Percentiles rank a stretch among this genome's conserved stretches.
phyloP scores from a whole-genome alignment of 345 rosid genomes.

The thale cress (Arabidopsis thaliana) region DNA sequence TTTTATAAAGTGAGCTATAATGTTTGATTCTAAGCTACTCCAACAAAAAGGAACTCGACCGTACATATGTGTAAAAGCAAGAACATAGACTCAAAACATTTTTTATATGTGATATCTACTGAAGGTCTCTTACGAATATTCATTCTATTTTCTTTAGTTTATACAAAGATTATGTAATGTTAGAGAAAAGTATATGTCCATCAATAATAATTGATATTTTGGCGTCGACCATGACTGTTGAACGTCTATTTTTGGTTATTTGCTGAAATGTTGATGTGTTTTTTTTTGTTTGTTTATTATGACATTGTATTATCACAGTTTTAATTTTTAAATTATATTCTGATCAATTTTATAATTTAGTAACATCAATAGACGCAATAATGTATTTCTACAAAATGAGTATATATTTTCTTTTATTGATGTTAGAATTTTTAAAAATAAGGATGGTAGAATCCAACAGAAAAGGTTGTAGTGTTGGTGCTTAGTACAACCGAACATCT shows the following conservation, averaged over 20 bases:
- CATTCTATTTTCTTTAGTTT: not conserved
- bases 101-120: not conserved
- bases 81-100: not conserved
- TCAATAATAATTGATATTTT: not conserved
- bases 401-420: too few species aligned
- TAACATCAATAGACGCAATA: not conserved
- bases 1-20: not conserved
- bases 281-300: not conserved
- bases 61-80: not conserved
- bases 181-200: not conserved
- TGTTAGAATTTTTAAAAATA: too few species aligned
- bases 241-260: not conserved
- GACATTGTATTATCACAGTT: not conserved
- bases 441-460: too few species aligned
- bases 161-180: not conserved
- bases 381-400: too few species aligned
- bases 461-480: too few species aligned
- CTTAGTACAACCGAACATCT: too few species aligned
- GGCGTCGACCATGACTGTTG: not conserved
- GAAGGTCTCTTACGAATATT: not conserved
- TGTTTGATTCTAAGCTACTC: conserved; percentile 29
- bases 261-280: not conserved
- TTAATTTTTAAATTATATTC: not conserved
- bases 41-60: conserved; percentile 7
- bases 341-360: not conserved